These are phyloP conservation scores for Backusella parvicylindrica DNA, from an alignment of 192 early-diverging fungal species.

Conservation along the genomic window DNA sequence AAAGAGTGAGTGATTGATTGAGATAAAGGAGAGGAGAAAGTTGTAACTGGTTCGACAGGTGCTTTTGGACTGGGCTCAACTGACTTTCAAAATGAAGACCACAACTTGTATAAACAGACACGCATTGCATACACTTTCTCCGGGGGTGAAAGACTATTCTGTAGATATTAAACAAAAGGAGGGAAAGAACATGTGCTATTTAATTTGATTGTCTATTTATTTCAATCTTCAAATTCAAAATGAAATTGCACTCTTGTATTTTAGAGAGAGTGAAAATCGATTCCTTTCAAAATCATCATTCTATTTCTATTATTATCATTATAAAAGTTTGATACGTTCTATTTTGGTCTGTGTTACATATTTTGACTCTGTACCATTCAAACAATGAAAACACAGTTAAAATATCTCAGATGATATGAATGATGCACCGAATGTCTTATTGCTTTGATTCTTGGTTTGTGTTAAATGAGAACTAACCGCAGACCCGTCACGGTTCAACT, in stretches of 20 bases:
- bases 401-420: neutral
- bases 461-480: neutral
- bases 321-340: neutral
- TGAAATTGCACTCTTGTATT: neutral
- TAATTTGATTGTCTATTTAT: neutral
- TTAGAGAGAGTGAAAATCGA: neutral
- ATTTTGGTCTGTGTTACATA: constrained; percentile 4
- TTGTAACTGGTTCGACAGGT: neutral
- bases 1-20: neutral
- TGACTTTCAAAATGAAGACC: constrained; percentile 6
- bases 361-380: neutral
- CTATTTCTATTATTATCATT: neutral
- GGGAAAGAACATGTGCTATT: neutral
- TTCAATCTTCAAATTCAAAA: neutral
- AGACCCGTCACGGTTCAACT: neutral
- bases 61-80: constrained; percentile 28
- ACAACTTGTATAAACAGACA: constrained; percentile 6
- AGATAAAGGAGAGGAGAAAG: constrained; percentile 4
- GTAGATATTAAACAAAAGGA: neutral
- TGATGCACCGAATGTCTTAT: neutral
- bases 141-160: neutral
- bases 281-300: neutral
- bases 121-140: constrained; percentile 8
- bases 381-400: constrained; percentile 1
- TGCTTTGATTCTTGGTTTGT: neutral